Evolutionary conservation across 441 rosid genomes (phyloP), one percentile per base, ranked within the genome.

Genomic region (Gossypium trilobum): DNA sequence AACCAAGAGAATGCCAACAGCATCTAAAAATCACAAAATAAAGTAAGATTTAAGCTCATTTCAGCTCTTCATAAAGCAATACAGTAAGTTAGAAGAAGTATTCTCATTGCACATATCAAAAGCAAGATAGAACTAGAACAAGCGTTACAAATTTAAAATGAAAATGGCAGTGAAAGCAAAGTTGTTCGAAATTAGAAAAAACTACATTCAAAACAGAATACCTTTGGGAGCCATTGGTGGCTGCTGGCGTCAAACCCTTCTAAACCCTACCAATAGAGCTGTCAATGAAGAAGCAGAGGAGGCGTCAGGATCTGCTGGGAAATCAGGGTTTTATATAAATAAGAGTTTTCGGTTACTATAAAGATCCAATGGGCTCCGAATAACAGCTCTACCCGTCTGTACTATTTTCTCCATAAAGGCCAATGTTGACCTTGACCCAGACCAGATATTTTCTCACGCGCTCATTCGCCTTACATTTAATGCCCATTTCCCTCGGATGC

Each of bases 161-260:
- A 58, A 23, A 27, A 61, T 27, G 0, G 3, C 14, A 31, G 7
- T 4, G 25, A 14, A 44, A 42, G 19, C 23, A 1, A 14, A 39
- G 14, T 0, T 62, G 8, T 19, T 20, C 10, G 2, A 33, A 72
- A 33, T 3, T 29, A 11, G 16, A 0, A n/a, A 29, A 51, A 11
- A 36, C 6, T 1, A n/a, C 67, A 51, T 42, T 59, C 39, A 33
- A 33, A 33, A 33, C 9, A 36, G 46, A 22, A 44, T 65, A 83
- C 91, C 88, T 81, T 85, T 87, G 7, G 84, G 85, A 14, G 86
- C 84, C 88, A 84, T 85, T 75, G 77, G 25, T 75, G 51, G 64
- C 69, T 13, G 55, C 55, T 17, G 54, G 48, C 65, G 65, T 56
- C 48, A n/a, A 64, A 73, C 23, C 65, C 60, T 69, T 4, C 42